Percentiles rank a stretch among this genome's conserved stretches.
phyloP scores from a whole-genome alignment of 495 filamentous ascomycete genomes.

The Tetracladium marchalianum region DNA sequence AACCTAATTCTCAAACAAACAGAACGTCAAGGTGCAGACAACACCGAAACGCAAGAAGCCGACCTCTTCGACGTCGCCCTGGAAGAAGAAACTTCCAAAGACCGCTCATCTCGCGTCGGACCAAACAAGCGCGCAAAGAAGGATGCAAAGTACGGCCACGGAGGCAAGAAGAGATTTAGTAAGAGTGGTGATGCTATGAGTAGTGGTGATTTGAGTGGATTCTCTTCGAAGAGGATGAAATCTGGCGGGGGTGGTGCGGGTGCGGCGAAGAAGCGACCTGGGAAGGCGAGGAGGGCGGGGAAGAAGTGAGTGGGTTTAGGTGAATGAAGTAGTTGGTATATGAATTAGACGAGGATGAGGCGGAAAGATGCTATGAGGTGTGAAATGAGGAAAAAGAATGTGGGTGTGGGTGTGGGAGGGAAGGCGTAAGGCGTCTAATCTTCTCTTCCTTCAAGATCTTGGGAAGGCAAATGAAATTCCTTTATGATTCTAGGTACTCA shows the following conservation, averaged over 20 bases:
- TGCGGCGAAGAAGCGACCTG: slow-evolving; percentile 13
- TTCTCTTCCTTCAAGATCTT: no score
- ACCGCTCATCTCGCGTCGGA: slow-evolving; percentile 32
- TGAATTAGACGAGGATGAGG: no score
- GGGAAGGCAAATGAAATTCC: no score
- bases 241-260: slow-evolving; percentile 23
- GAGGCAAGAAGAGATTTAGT: slow-evolving; percentile 79
- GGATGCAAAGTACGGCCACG: slow-evolving; percentile 85
- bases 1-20: slow-evolving; percentile 14
- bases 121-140: slow-evolving; percentile 82
- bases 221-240: slow-evolving; percentile 82
- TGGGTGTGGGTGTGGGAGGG: no score
- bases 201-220: slow-evolving; percentile 66
- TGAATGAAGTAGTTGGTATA: no score
- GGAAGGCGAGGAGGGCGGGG: slow-evolving; percentile 21
- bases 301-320: slow-evolving; percentile 19
- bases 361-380: no score
- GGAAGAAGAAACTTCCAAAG: slow-evolving; percentile 55
- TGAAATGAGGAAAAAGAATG: no score
- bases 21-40: slow-evolving; percentile 77
- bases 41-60: slow-evolving; percentile 52
- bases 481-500: no score
- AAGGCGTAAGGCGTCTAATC: no score
- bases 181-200: slow-evolving; percentile 84
- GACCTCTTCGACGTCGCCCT: slow-evolving; percentile 93